These are phyloP conservation scores for Kalanchoe fedtschenkoi DNA, from an alignment of 164 flowering plant species.

Conservation along the genomic window DNA sequence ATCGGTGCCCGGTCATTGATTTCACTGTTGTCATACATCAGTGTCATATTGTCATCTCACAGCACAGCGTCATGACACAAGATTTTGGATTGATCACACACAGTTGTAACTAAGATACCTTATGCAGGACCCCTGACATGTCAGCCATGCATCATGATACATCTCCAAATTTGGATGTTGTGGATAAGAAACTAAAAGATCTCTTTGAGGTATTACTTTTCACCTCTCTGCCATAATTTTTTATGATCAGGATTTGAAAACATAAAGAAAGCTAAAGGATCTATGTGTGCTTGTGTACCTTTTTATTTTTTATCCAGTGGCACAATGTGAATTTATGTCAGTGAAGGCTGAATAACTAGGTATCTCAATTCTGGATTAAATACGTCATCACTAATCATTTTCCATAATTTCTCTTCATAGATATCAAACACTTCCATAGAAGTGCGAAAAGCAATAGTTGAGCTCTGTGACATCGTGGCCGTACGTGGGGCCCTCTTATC, in stretches of 20 bases:
- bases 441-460: slow-evolving; percentile 58
- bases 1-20: too few relatives aligned
- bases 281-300: too few relatives aligned
- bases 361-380: too few relatives aligned
- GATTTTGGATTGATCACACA: not conserved
- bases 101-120: not conserved
- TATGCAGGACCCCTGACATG: slow-evolving; percentile 93
- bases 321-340: too few relatives aligned
- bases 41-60: not conserved
- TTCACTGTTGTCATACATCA: too few relatives aligned
- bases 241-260: not conserved
- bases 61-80: not conserved
- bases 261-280: not conserved
- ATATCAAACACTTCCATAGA: slow-evolving; percentile 64
- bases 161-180: slow-evolving; percentile 76
- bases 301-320: too few relatives aligned
- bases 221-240: not conserved
- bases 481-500: slow-evolving; percentile 81
- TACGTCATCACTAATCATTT: too few relatives aligned
- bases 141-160: slow-evolving; percentile 95
- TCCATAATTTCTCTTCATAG: slow-evolving; percentile 18
- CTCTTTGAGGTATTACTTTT: slow-evolving; percentile 60
- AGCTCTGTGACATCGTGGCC: slow-evolving; percentile 73
- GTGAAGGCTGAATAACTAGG: too few relatives aligned
- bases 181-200: slow-evolving; percentile 70